Conservation (phyloP, 2,329 filamentous ascomycete genomes). For the Chaetomiaceae sp. region DNA sequence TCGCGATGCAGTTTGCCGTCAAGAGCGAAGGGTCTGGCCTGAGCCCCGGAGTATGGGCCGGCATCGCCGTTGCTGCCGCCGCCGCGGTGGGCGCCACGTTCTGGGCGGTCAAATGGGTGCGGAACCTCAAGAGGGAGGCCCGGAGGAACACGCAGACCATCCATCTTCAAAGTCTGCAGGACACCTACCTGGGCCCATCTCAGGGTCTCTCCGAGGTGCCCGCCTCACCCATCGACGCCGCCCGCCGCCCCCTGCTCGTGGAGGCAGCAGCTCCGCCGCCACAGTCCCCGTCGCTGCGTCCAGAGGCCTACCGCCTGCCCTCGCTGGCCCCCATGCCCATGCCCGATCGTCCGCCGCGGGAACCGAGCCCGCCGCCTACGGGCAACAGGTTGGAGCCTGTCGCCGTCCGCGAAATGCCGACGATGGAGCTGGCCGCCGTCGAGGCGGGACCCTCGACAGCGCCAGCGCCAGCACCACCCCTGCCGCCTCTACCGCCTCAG, state of each 20-base stretch:
- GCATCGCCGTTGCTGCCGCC: constrained; percentile 2
- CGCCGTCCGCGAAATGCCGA: too few species aligned
- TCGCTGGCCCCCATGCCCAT: too few species aligned
- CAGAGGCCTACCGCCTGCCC: too few species aligned
- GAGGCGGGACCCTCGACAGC: too few species aligned
- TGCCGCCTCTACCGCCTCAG: too few species aligned
- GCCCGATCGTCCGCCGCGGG: too few species aligned
- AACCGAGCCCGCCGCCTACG: too few species aligned
- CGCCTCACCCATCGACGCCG: neutral
- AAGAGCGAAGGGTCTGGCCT: neutral
- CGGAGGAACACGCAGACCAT: neutral
- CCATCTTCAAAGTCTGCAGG: neutral
- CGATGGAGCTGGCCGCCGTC: too few species aligned
- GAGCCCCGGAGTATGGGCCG: neutral
- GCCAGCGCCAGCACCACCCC: too few species aligned
- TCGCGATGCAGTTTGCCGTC: constrained; percentile 18
- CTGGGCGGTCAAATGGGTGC: neutral
- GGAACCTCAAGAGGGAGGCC: neutral
- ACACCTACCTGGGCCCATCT: neutral
- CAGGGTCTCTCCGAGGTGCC: neutral
- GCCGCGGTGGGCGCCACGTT: neutral
- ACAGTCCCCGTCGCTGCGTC: too few species aligned
- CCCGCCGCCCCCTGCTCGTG: neutral
- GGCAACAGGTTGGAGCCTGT: too few species aligned
- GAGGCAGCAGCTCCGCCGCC: too few species aligned